These are phyloP conservation scores for Stentor coeruleus DNA, from an alignment of 73 alveolate species.

Conservation along the genomic window DNA sequence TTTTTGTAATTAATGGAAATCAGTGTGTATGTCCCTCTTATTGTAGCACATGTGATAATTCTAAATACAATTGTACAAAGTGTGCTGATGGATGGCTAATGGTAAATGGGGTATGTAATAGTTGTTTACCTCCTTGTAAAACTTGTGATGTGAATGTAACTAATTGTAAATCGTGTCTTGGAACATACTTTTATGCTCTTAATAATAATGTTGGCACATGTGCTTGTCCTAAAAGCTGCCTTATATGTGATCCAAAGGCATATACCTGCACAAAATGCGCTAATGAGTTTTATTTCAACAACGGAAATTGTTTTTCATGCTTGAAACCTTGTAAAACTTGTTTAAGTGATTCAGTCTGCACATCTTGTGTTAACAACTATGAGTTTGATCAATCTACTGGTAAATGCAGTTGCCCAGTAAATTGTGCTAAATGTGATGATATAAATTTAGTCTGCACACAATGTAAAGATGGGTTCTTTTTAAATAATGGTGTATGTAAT, in stretches of 20 bases:
- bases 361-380: neutral
- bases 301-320: neutral
- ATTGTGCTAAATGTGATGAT: too few species aligned
- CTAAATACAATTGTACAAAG: neutral
- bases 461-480: neutral
- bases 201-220: too few species aligned
- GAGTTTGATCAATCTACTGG: too few species aligned
- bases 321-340: neutral
- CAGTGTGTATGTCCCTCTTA: neutral
- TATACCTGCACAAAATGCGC: too few species aligned
- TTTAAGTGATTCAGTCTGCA: neutral
- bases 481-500: neutral
- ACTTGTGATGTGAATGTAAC: neutral
- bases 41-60: too few species aligned
- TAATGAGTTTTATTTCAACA: neutral
- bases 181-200: too few species aligned
- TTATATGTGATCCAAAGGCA: too few species aligned
- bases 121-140: neutral
- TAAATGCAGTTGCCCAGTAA: too few species aligned
- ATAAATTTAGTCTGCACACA: neutral
- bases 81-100: neutral
- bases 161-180: too few species aligned
- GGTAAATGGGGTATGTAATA: neutral
- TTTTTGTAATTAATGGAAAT: neutral
- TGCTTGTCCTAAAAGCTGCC: too few species aligned